phyloP scores from a whole-genome alignment of 73 alveolate species.

The Breviolum minutum region DNA sequence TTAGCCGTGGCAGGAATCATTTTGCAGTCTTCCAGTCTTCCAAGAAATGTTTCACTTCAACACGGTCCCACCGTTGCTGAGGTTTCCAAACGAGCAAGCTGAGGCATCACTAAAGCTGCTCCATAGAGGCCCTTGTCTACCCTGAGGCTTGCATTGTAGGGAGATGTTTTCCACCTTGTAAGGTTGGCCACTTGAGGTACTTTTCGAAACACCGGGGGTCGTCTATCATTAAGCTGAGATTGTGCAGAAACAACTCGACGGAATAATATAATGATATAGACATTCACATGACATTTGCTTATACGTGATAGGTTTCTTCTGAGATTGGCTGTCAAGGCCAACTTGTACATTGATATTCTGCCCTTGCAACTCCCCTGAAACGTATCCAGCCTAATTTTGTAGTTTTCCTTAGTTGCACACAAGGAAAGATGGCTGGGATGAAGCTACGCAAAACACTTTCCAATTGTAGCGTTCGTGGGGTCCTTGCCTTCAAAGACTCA shows the following conservation, averaged over 20 bases:
- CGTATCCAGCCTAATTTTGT: conserved; percentile 13
- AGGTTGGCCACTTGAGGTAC: too few relatives aligned
- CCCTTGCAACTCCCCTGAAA: background rate
- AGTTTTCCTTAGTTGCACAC: conserved; percentile 14
- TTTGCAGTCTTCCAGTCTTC: background rate
- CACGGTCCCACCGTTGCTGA: background rate
- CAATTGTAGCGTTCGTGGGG: background rate
- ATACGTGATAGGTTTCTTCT: too few relatives aligned
- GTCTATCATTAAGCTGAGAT: too few relatives aligned
- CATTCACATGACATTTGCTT: too few relatives aligned
- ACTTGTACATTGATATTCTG: too few relatives aligned
- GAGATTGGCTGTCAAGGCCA: too few relatives aligned
- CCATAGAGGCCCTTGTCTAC: conserved; percentile 86
- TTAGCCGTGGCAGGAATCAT: background rate
- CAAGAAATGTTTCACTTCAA: background rate
- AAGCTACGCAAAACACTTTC: background rate
- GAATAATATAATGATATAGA: too few relatives aligned
- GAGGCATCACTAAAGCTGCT: conserved; percentile 73
- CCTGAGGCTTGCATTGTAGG: conserved; percentile 4
- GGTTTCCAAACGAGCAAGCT: conserved; percentile 72
- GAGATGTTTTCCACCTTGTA: background rate
- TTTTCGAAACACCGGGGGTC: too few relatives aligned
- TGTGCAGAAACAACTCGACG: too few relatives aligned
- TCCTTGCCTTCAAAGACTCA: too few relatives aligned
- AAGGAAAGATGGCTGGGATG: background rate